These are phyloP conservation scores for Telopea speciosissima DNA, from an alignment of 177 flowering plant species.

Conservation along the genomic window DNA sequence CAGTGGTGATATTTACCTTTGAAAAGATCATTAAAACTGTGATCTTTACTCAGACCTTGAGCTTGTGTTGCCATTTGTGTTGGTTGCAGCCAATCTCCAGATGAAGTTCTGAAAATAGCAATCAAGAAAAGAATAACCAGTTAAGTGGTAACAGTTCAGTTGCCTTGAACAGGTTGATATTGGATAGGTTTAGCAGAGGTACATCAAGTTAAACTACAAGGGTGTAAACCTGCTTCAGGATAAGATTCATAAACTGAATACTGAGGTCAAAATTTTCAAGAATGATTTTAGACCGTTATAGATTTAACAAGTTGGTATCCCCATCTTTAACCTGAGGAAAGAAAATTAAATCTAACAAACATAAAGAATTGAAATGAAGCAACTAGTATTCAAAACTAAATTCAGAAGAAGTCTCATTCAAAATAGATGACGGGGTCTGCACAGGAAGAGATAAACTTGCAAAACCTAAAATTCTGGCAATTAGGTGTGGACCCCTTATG, in stretches of 20 bases:
- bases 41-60: conserved; percentile 32
- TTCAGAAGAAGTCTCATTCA: too few relatives aligned
- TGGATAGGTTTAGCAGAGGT: too few relatives aligned
- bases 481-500: neutral
- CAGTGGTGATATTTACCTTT: conserved; percentile 25
- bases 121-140: neutral
- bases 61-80: conserved; percentile 32
- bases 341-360: too few relatives aligned
- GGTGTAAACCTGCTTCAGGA: too few relatives aligned
- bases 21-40: conserved; percentile 23
- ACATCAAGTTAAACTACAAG: too few relatives aligned
- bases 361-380: too few relatives aligned
- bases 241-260: too few relatives aligned
- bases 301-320: too few relatives aligned
- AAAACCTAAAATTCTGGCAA: neutral
- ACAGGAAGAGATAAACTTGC: neutral
- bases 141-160: neutral
- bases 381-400: too few relatives aligned
- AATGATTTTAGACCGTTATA: too few relatives aligned
- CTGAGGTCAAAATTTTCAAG: too few relatives aligned
- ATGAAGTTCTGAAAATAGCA: neutral
- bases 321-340: too few relatives aligned
- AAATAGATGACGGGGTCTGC: neutral
- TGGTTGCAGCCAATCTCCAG: neutral
- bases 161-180: neutral